Base-by-base conservation (phyloP, 2,329 filamentous ascomycete species). In the Fusarium verrucosum region DNA sequence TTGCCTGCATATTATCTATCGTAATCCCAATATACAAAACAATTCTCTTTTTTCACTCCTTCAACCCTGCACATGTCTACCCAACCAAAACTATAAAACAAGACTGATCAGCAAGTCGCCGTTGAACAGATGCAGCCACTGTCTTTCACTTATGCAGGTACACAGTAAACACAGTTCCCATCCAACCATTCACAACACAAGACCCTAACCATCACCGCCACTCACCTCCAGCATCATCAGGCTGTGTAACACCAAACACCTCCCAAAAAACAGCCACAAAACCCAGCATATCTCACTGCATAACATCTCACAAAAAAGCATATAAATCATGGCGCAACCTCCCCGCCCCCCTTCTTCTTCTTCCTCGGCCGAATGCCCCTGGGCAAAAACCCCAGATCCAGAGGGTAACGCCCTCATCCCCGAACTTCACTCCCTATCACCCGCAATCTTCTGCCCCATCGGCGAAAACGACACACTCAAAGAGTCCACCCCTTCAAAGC, bases 401-500 rank as follows among this genome's bases (percentile, higher is more conserved):
- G 52, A 58, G 5, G 67, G 61, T 6, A 25, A 60, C 14, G 45
- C 60, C 10, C 46, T 65, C 35, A 62, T 65, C 26, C 50, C 64
- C 13, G 28, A 26, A 5, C 22, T 68, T 11, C 26, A 7, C 22
- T 37, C 56, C 25, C n/a, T n/a, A n/a, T 35, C 59, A 20, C 55
- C 64, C 3, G 50, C 49, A 16, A 45, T 80, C 41, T 80, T 78
- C 65, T 72, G 75, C 23, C 74, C 76, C 23, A 68, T 79, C 16
- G 40, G 55, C 7, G 50, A 60, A 10, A 33, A 38, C 20, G 45
- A 51, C 33, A 33, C 22, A 20, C 20, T 66, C 14, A 28, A 42
- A 10, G 58, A 62, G 7, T 25, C 58, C 25, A 19, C 20, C 37
- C 61, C 6, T 28, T 42, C 25, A 62, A 65, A 41, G 20, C 28